Evolutionary conservation across 352 stramenopile genomes (phyloP), one percentile per base, ranked within the genome.

Genomic region (Pseudoperonospora humuli): DNA sequence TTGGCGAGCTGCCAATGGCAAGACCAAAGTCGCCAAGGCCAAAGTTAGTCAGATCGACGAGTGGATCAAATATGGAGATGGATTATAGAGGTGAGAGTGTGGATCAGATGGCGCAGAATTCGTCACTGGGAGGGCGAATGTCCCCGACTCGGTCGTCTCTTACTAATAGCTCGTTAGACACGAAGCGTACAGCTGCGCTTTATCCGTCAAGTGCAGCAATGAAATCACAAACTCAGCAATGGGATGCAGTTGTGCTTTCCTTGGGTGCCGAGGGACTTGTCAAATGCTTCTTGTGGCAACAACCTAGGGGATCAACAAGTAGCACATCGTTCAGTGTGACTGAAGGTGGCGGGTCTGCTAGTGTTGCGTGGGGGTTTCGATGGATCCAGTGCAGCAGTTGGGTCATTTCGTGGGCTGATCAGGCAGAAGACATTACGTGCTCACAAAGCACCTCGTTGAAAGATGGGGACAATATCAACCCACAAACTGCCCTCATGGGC

Each of bases 401-500:
- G 80, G 70, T 93, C 3, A 67, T 93, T 10, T 90, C 80, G 35
- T 93, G 80, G 80, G 77, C 80, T 0, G 73, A 86, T 39, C 73
- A 90, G n/a, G 61, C 77, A 1, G 60, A 85, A 6, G 80, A 93
- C 39, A 87, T 93, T 34, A 90, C 77, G 10, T 93, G 80, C 24
- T 90, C 79, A 0, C 76, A 93, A 32, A 90, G 72, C 37, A 88
- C 72, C 7, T 90, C 73, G 7, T 56, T 88, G 19, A 86, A 80
- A 29, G 70, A 85, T 27, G 75, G 72, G 4, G 77, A 90, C 58
- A 83, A 93, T 40, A 86, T 93, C 74, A 84, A 85, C 53, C 74
- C 75, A 8, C 73, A 86, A 41, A 83, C 73, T 3, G 71, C 73
- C 14, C 54, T 93, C 15, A 90, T 89, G 77, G 67, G 72, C 7